Evolutionary conservation across 257 asterid species (phyloP), one percentile per base, ranked within the genome.

Genomic region (Leonotis leonurus): DNA sequence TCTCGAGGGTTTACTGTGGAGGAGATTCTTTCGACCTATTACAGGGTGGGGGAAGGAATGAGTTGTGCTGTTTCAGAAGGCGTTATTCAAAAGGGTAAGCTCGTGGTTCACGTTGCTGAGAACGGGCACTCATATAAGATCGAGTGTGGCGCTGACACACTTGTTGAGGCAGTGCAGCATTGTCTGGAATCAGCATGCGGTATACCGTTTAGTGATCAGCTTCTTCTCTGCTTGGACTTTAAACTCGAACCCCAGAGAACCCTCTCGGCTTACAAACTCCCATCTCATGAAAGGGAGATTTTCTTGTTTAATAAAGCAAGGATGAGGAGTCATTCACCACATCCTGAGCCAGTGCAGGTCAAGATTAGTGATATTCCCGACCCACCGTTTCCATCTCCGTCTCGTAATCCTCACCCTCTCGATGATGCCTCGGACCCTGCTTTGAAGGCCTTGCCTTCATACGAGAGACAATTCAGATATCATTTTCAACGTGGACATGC

Each of bases 351-450:
- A 12, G 98, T 83, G 75, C 79, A 77, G 25, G 74, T 76, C 44
- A 84, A 79, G 44, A 59, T 65, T 32, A 24, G 56, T 39, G 86
- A 79, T 60, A 73, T 76, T 56, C 94, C 94, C 12, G 83, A 85
- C 60, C 95, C 94, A 2, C 71, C 70, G 0, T 45, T 70, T 43
- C 87, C 86, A 24, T 68, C 83, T 40, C 73, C 89, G 4, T 61
- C 85, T 22, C 62, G 74, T 40, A 56, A 69, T 11, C 82, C 86
- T 18, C 94, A 85, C 61, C 90, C 92, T 29, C 66, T 90, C 41
- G 97, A 90, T 72, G 80, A 90, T 71, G 90, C 92, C 45, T 52
- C 92, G 0, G 97, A 90, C 54, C 97, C 97, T 17, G 95, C 97
- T 14, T 39, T 85, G 57, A 90, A 83, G 70, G 95, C 92, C 30